Percentiles rank a stretch among this genome's conserved stretches.
phyloP scores from a whole-genome alignment of 2,329 filamentous ascomycete species.

The Torrubiella hemipterigena region DNA sequence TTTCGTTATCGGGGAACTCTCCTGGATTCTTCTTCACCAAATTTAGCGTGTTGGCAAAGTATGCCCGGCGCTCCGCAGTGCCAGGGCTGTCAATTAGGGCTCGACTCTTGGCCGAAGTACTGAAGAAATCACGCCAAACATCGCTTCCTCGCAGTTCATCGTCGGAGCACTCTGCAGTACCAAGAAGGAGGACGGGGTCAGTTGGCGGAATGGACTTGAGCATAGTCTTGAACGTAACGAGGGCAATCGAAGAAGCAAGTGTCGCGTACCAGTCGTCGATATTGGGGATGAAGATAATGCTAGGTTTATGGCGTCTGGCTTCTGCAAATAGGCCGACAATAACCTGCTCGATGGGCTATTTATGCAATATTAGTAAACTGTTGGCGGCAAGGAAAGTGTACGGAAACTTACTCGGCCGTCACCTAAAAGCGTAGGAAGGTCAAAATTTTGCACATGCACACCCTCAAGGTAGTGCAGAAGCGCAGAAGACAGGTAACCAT shows the following conservation, averaged over 20 bases:
- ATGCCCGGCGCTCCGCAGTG: constrained; percentile 57
- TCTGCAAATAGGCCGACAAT: constrained; percentile 86
- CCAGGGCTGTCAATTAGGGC: constrained; percentile 58
- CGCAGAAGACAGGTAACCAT: constrained; percentile 76
- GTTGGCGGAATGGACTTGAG: constrained; percentile 75
- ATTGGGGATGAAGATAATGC: constrained; percentile 87
- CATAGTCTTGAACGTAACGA: constrained; percentile 75
- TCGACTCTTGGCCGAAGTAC: constrained; percentile 69
- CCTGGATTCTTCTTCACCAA: constrained; percentile 69
- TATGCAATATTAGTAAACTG: constrained; percentile 11
- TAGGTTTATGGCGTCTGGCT: constrained; percentile 87
- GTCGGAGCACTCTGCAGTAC: constrained; percentile 63
- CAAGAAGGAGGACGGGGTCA: constrained; percentile 78
- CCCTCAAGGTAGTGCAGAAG: constrained; percentile 86
- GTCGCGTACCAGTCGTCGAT: constrained; percentile 76
- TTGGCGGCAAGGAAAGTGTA: neutral
- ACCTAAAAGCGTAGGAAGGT: constrained; percentile 73
- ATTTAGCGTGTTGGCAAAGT: constrained; percentile 62
- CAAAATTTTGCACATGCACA: constrained; percentile 88
- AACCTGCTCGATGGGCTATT: constrained; percentile 65
- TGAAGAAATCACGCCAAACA: constrained; percentile 70
- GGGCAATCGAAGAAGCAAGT: constrained; percentile 48
- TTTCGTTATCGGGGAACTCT: constrained; percentile 78
- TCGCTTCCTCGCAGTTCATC: constrained; percentile 41
- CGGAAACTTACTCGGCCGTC: constrained; percentile 56